Evolutionary conservation across 208 protist genomes (phyloP).

Genomic region (Porcisia hertigi): DNA sequence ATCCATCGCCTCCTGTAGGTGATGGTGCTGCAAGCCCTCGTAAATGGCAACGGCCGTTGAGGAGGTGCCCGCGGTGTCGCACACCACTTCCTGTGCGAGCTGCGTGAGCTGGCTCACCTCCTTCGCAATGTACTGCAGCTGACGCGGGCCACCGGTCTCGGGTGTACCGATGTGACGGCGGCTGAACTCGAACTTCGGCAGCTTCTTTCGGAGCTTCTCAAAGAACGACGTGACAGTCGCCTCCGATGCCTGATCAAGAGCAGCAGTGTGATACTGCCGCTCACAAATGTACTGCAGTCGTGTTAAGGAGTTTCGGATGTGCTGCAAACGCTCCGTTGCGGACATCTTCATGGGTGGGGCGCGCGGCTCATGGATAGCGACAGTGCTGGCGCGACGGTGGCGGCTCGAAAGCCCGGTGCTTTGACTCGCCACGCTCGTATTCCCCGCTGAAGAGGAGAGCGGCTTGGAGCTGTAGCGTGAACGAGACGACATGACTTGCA

Average conservation of each 20-base stretch:
- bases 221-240: conserved; percentile 53
- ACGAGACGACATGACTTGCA: conserved; percentile 54
- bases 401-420: conserved; percentile 50
- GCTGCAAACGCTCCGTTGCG: conserved; percentile 63
- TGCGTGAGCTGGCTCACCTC: conserved; percentile 35
- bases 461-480: conserved; percentile 58
- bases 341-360: conserved; percentile 72
- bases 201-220: conserved; percentile 44
- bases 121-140: conserved; percentile 55
- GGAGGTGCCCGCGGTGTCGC: conserved; percentile 23
- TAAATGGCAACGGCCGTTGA: conserved; percentile 58
- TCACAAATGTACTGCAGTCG: conserved; percentile 82
- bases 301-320: conserved; percentile 73
- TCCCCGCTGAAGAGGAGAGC: conserved; percentile 53
- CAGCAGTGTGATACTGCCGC: conserved; percentile 58
- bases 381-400: conserved; percentile 41
- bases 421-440: conserved; percentile 48
- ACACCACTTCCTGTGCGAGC: conserved; percentile 23
- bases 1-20: conserved; percentile 57
- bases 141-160: conserved; percentile 50
- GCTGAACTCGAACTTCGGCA: conserved; percentile 65
- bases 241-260: conserved; percentile 68
- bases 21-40: conserved; percentile 62
- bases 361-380: conserved; percentile 32
- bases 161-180: conserved; percentile 45